Evolutionary conservation across 2,329 filamentous ascomycete genomes (phyloP).

Genomic region (Neofusicoccum umdonicola): DNA sequence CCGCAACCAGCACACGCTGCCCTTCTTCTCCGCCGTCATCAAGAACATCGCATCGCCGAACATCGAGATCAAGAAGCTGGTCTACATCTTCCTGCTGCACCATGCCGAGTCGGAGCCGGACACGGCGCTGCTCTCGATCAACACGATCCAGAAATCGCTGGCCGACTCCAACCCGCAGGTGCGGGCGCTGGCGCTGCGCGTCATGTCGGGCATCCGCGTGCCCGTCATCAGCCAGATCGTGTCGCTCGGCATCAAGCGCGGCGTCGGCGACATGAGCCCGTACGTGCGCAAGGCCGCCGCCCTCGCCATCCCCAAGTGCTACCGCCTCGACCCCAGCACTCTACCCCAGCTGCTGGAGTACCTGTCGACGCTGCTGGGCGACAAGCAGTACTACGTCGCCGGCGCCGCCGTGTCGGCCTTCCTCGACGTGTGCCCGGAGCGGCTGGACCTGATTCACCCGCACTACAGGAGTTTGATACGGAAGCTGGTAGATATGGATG

Average conservation of each 20-base stretch:
- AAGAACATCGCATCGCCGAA: slow-evolving; percentile 96
- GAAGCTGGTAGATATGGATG: slow-evolving; percentile 97
- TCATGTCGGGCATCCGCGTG: slow-evolving; percentile 96
- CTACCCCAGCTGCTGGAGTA: slow-evolving; percentile 83
- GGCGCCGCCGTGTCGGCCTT: slow-evolving; percentile 90
- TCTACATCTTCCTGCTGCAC: slow-evolving; percentile 96
- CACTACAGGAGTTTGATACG: slow-evolving; percentile 82
- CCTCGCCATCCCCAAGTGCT: slow-evolving; percentile 92
- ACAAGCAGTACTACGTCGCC: slow-evolving; percentile 95
- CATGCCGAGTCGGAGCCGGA: slow-evolving; percentile 96
- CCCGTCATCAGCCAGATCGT: slow-evolving; percentile 98
- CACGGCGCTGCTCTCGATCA: slow-evolving; percentile 92
- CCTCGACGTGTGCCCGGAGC: slow-evolving; percentile 81
- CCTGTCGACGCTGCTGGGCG: slow-evolving; percentile 72
- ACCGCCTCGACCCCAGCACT: slow-evolving; percentile 82
- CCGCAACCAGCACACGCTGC: slow-evolving; percentile 78
- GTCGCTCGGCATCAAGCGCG: slow-evolving; percentile 91
- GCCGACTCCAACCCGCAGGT: slow-evolving; percentile 90
- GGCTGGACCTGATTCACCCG: slow-evolving; percentile 83
- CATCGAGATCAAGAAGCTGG: slow-evolving; percentile 93
- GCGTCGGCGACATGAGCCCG: slow-evolving; percentile 89
- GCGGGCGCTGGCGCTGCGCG: slow-evolving; percentile 85
- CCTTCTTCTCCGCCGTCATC: slow-evolving; percentile 96
- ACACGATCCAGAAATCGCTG: slow-evolving; percentile 96
- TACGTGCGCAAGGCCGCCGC: slow-evolving; percentile 91